phyloP scores from a whole-genome alignment of 1,284 basidiomycete species.

The Trametes pubescens region DNA sequence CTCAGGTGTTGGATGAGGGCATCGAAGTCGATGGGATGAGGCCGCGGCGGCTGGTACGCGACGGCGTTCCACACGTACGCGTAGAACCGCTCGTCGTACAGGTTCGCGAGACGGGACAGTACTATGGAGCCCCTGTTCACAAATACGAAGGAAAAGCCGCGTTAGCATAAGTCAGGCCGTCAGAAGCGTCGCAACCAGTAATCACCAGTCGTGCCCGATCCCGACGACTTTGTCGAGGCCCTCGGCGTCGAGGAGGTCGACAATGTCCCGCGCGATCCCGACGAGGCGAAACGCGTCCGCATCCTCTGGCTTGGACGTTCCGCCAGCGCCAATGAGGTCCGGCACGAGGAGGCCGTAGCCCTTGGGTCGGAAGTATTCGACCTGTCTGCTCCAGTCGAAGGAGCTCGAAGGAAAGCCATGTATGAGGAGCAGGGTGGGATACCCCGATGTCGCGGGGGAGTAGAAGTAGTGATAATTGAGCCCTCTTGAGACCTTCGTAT shows the following conservation, averaged over 20 bases:
- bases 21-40: background rate
- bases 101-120: slow-evolving; percentile 48
- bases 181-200: background rate
- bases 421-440: slow-evolving; percentile 52
- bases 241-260: slow-evolving; percentile 55
- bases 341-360: slow-evolving; percentile 59
- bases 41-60: slow-evolving; percentile 46
- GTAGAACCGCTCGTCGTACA: slow-evolving; percentile 49
- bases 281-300: slow-evolving; percentile 45
- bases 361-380: slow-evolving; percentile 48
- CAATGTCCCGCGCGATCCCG: slow-evolving; percentile 49
- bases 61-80: slow-evolving; percentile 53
- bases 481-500: slow-evolving; percentile 45
- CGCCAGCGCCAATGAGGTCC: slow-evolving; percentile 62
- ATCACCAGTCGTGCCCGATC: slow-evolving; percentile 60
- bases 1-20: background rate
- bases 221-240: slow-evolving; percentile 46
- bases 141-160: no score
- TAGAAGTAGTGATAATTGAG: slow-evolving; percentile 50
- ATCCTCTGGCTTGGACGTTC: slow-evolving; percentile 54
- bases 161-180: no score
- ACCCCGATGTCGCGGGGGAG: slow-evolving; percentile 37
- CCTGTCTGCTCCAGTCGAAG: slow-evolving; percentile 54
- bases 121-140: slow-evolving; percentile 48
- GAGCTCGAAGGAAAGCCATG: slow-evolving; percentile 58